Conservation (phyloP, 2,329 filamentous ascomycete species). For the Ophiostoma sp. region DNA sequence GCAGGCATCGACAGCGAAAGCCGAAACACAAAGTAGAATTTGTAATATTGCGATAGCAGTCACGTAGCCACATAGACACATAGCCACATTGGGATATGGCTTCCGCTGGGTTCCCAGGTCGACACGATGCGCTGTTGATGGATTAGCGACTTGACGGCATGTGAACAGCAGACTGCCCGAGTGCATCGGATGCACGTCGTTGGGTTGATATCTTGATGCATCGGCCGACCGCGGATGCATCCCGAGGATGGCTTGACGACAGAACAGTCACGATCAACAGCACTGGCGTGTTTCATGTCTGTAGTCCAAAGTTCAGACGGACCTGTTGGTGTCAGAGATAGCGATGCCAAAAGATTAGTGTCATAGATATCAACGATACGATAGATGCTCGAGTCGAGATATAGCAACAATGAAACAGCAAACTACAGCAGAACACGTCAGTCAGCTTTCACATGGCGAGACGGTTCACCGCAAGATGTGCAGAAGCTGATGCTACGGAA, state of each 20-base stretch:
- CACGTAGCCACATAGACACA: not conserved
- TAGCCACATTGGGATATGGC: not conserved
- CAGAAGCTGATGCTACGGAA: not conserved
- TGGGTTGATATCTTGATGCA: slow-evolving; percentile 3
- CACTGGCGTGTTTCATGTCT: not conserved
- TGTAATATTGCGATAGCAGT: too few species aligned
- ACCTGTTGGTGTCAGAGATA: too few species aligned
- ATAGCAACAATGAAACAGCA: not conserved
- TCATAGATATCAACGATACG: not conserved
- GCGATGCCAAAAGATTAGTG: not conserved
- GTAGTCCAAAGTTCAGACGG: too few species aligned
- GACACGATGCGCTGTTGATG: not conserved
- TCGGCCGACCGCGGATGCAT: slow-evolving; percentile 8
- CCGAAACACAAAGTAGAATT: not conserved
- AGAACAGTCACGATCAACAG: not conserved
- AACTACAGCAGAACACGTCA: not conserved
- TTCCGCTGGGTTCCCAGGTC: not conserved
- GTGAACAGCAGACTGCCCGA: not conserved
- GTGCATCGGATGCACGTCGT: not conserved
- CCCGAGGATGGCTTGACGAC: not conserved
- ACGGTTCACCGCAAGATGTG: not conserved
- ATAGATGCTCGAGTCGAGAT: too few species aligned
- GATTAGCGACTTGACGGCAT: not conserved
- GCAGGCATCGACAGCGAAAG: not conserved
- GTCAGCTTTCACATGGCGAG: not conserved